Conservation (phyloP, 331 rosid genomes). For the Rhamnella rubrinervis region DNA sequence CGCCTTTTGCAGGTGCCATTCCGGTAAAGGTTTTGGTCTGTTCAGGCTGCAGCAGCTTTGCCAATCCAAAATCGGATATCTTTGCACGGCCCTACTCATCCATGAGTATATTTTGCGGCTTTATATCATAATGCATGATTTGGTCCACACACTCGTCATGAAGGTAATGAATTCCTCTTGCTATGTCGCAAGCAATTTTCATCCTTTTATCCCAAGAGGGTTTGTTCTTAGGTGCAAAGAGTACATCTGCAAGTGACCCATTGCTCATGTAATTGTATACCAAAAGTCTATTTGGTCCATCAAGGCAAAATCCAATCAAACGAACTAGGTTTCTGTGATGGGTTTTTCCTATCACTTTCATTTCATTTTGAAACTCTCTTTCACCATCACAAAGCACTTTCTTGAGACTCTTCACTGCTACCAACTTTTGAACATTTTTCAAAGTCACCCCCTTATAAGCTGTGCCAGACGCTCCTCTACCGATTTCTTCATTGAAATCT, state of each 20-base stretch:
- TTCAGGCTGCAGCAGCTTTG: slow-evolving; percentile 7
- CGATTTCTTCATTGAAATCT: slow-evolving; percentile 13
- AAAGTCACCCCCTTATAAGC: not conserved
- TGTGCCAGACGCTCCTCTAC: slow-evolving; percentile 7
- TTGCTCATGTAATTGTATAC: slow-evolving; percentile 10
- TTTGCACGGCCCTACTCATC: not conserved
- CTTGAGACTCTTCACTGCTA: slow-evolving; percentile 8
- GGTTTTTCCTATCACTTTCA: not conserved
- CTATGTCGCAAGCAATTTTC: slow-evolving; percentile 3
- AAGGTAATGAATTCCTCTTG: slow-evolving; percentile 10
- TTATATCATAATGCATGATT: slow-evolving; percentile 13
- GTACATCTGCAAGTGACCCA: slow-evolving; percentile 9
- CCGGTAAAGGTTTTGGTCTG: slow-evolving; percentile 5
- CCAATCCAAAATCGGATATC: slow-evolving; percentile 14
- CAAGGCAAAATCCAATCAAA: not conserved
- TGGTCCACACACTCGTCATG: slow-evolving; percentile 10
- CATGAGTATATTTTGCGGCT: slow-evolving; percentile 11
- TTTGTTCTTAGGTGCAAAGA: not conserved
- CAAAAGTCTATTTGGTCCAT: slow-evolving; percentile 13
- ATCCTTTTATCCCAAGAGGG: slow-evolving; percentile 2
- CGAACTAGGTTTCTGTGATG: slow-evolving; percentile 8
- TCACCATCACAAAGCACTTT: slow-evolving; percentile 1
- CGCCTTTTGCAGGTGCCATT: slow-evolving; percentile 1
- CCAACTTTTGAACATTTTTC: not conserved
- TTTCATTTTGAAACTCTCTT: slow-evolving; percentile 1